Evolutionary conservation across 805 yeast species (phyloP), one percentile per base, ranked within the genome.

Genomic region (Saccharomycopsis fibuligera): DNA sequence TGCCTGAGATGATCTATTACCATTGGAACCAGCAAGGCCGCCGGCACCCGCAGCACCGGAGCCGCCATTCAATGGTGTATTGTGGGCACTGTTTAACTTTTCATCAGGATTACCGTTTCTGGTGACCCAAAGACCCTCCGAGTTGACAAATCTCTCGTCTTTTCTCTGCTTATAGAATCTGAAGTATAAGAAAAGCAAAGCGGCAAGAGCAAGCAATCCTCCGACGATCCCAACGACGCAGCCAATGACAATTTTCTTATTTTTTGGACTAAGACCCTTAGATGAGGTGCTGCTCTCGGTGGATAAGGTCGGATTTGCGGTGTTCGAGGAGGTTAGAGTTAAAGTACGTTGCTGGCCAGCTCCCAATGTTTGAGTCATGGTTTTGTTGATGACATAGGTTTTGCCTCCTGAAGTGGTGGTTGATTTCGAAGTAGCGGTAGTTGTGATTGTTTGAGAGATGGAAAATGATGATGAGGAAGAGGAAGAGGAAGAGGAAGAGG

Each of bases 161-260:
- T 43, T 44, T 25, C 38, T 44, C 19, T 27, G 37, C 14, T 48
- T 47, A 25, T 49, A 53, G 35, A 51, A 47, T 10, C 49, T 44
- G 50, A 44, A 50, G 35, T 48, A 53, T n/a, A 45, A 47, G 39
- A 51, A 63, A 5, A 62, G 64, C n/a, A 66, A 63, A 5, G 63
- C 69, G 4, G 68, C 69, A 36, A 69, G 48, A 2, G 71, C 62
- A n/a, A 80, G 60, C 0, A 76, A 54, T 2, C 90, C 86, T 0
- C 81, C 79, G 45, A 86, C 86, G 12, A 84, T 74, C 48, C 89
- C 89, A 4, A 83, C 82, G 25, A 78, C 82, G 50, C 81, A 80
- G 35, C 89, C 89, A 45, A 81, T 73, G 22, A 83, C 77, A 31
- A 82, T 73, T 48, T 73, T 74, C 47, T 75, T 70, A 50, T 74